Evolutionary conservation across 2,329 filamentous ascomycete genomes (phyloP).

Genomic region (Colletotrichum karsti): DNA sequence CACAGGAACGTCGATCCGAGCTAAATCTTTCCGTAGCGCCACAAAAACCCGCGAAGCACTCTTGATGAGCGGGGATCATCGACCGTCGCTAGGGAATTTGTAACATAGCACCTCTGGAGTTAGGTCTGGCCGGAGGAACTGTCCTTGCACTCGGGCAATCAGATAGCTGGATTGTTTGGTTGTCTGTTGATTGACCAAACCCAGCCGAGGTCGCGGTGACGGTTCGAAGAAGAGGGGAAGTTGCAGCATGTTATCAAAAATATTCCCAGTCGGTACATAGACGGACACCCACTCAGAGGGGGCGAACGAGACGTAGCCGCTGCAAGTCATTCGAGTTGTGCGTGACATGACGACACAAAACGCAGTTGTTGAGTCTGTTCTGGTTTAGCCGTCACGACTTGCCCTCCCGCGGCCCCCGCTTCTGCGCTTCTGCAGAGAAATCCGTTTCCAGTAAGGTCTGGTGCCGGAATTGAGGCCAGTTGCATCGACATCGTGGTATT

Average conservation of each 20-base stretch:
- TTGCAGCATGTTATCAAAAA: not conserved
- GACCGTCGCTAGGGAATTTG: not conserved
- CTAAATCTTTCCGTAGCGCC: constrained; percentile 19
- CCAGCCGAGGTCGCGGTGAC: not conserved
- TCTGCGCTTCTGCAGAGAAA: constrained; percentile 20
- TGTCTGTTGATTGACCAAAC: not conserved
- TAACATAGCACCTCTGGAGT: not conserved
- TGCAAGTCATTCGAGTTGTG: constrained; percentile 28
- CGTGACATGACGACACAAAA: constrained; percentile 22
- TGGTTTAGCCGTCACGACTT: not conserved
- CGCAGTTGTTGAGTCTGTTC: constrained; percentile 4
- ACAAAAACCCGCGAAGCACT: constrained; percentile 14
- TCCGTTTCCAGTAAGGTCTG: constrained; percentile 20
- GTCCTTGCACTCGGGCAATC: not conserved
- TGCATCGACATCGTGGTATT: constrained; percentile 14
- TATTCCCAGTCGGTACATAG: constrained; percentile 10
- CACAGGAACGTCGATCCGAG: constrained; percentile 22
- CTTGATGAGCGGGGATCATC: constrained; percentile 10
- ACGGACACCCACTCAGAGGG: constrained; percentile 3
- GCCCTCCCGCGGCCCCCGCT: constrained; percentile 11
- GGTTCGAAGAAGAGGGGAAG: constrained; percentile 3
- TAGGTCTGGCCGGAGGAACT: not conserved
- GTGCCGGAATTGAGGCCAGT: constrained; percentile 22
- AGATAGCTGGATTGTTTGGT: not conserved
- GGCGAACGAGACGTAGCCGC: constrained; percentile 17